These are phyloP conservation scores for Oleoguttula mirabilis DNA, from an alignment of 495 filamentous ascomycete genomes.

Conservation along the genomic window DNA sequence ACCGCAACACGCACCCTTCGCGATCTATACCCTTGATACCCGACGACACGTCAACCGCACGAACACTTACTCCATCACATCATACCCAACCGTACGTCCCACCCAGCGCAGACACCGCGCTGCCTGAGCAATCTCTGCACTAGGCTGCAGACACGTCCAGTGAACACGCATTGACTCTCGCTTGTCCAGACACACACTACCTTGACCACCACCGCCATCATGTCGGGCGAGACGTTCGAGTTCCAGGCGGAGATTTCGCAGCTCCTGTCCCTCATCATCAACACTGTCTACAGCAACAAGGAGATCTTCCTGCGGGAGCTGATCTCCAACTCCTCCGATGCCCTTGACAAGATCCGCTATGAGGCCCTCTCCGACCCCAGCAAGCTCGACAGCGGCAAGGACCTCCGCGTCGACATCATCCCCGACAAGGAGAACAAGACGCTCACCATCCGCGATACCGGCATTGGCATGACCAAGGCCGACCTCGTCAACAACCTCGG, in stretches of 20 bases:
- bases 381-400: constrained; percentile 93
- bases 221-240: constrained; percentile 88
- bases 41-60: no score
- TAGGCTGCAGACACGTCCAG: no score
- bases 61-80: no score
- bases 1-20: no score
- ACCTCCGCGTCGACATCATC: constrained; percentile 95
- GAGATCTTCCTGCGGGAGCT: constrained; percentile 98
- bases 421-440: constrained; percentile 95
- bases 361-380: constrained; percentile 90
- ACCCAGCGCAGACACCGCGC: no score
- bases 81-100: no score
- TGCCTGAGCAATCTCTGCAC: no score
- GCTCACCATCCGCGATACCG: constrained; percentile 88
- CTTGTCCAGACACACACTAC: no score
- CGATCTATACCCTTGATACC: no score
- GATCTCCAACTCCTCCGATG: constrained; percentile 96
- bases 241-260: constrained; percentile 99
- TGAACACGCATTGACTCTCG: no score
- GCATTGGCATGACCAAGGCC: constrained; percentile 99
- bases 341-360: constrained; percentile 99
- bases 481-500: constrained; percentile 95
- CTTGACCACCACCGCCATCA: constrained; percentile 42
- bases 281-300: constrained; percentile 99
- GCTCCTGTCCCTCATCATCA: constrained; percentile 97